These are phyloP conservation scores for Drechmeria coniospora DNA, from an alignment of 2,329 filamentous ascomycete genomes.

Conservation along the genomic window DNA sequence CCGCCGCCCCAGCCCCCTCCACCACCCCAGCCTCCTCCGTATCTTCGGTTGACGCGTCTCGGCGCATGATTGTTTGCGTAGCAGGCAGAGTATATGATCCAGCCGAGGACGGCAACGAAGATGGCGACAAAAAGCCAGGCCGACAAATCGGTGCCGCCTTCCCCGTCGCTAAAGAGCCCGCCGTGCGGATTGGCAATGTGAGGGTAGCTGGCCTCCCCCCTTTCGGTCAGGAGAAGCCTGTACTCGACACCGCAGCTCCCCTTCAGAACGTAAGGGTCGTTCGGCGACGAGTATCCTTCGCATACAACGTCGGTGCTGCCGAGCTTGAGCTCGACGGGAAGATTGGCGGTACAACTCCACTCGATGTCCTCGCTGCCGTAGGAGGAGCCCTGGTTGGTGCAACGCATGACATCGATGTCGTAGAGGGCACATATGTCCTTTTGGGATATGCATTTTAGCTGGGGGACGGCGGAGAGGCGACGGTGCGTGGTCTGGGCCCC, in stretches of 20 bases:
- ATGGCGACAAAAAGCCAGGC: constrained; percentile 41
- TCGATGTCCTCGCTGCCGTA: constrained; percentile 72
- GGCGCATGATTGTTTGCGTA: constrained; percentile 11
- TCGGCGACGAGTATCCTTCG: constrained; percentile 64
- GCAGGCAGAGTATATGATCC: constrained; percentile 46
- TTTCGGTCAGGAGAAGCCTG: constrained; percentile 58
- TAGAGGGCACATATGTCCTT: constrained; percentile 51
- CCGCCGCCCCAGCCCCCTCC: constrained; percentile 23
- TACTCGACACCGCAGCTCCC: constrained; percentile 93
- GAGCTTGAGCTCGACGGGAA: constrained; percentile 50
- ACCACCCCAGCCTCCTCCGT: constrained; percentile 26
- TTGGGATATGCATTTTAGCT: constrained; percentile 62
- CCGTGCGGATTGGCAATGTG: constrained; percentile 25
- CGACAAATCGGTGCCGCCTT: constrained; percentile 16
- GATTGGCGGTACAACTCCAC: constrained; percentile 65
- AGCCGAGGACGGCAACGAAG: constrained; percentile 43
- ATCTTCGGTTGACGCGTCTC: constrained; percentile 13
- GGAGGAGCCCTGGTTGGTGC: constrained; percentile 67
- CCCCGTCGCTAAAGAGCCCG: constrained; percentile 17
- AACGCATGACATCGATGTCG: constrained; percentile 70
- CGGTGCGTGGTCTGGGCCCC: constrained; percentile 55
- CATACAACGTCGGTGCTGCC: constrained; percentile 82
- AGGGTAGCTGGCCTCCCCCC: constrained; percentile 58
- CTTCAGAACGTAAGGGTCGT: constrained; percentile 77
- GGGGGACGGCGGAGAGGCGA: constrained; percentile 59